Conservation (phyloP, 768 basidiomycete genomes). For the Russula dissimulans region DNA sequence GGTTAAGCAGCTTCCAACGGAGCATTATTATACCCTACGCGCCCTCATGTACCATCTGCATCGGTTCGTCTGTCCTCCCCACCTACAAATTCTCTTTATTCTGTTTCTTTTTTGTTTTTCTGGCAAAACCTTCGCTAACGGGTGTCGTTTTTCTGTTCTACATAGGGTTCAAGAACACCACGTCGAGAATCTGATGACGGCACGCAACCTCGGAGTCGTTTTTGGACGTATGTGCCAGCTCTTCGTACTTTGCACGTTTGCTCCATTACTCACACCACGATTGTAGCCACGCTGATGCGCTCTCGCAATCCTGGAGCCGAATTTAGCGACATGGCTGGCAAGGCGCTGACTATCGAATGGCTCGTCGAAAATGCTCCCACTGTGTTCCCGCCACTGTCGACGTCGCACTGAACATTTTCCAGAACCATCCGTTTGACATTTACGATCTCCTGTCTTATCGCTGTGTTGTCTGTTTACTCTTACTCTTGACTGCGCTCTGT, state of each 20-base stretch:
- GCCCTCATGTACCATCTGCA: constrained; percentile 81
- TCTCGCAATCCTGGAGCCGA: constrained; percentile 80
- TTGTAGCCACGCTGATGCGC: constrained; percentile 84
- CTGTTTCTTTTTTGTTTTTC: not conserved
- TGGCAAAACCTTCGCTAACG: constrained; percentile 2
- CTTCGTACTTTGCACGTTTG: not conserved
- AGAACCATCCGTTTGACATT: not conserved
- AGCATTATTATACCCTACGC: constrained; percentile 81
- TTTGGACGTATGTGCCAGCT: constrained; percentile 78
- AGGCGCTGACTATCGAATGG: constrained; percentile 90
- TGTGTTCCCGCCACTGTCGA: constrained; percentile 31
- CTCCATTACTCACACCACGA: constrained; percentile 3
- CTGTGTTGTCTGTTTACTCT: not conserved
- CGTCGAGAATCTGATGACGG: constrained; percentile 84
- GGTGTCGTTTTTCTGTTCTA: not conserved
- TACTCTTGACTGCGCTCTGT: not conserved
- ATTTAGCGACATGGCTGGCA: constrained; percentile 97
- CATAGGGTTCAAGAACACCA: constrained; percentile 53
- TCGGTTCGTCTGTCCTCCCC: constrained; percentile 39
- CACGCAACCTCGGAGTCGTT: constrained; percentile 91
- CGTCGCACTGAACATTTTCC: not conserved
- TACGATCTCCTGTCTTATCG: constrained; percentile 2
- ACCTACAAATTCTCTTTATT: constrained; percentile 8
- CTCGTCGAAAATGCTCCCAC: constrained; percentile 78
- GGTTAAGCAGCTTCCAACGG: constrained; percentile 68